Evolutionary conservation across 179 eudicot species (phyloP).

Genomic region (Spergularia azorica): DNA sequence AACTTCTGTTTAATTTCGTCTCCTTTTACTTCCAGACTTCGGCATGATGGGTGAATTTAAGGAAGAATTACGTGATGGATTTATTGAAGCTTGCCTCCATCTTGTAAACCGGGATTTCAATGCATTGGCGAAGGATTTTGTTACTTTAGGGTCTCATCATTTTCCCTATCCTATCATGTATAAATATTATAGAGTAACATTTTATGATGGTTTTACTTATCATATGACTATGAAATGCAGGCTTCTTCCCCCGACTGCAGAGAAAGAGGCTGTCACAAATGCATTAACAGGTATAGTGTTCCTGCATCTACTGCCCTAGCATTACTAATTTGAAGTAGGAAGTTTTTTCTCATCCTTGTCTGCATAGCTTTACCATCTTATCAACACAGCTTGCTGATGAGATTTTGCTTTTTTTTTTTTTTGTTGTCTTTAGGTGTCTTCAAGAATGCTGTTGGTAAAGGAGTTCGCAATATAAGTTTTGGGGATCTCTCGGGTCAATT

Average conservation of each 20-base stretch:
- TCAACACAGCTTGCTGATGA: constrained; percentile 21
- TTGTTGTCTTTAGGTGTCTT: constrained; percentile 60
- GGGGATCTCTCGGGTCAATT: constrained; percentile 87
- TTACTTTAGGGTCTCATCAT: constrained; percentile 77
- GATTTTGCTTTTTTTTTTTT: not conserved
- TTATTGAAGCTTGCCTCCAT: constrained; percentile 97
- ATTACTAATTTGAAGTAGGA: not conserved
- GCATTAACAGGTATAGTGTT: constrained; percentile 76
- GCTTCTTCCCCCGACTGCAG: constrained; percentile 91
- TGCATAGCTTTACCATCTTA: not conserved
- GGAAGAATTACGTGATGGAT: constrained; percentile 93
- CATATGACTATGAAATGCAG: constrained; percentile 42
- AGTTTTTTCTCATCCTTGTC: not conserved
- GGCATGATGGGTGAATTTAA: constrained; percentile 99
- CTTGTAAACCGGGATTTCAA: constrained; percentile 93
- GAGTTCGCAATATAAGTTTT: constrained; percentile 80
- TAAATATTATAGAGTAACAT: not conserved
- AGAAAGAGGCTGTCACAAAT: constrained; percentile 81
- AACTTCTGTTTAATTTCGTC: not conserved
- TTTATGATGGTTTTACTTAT: constrained; percentile 10
- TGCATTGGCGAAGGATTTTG: constrained; percentile 86
- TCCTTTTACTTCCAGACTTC: constrained; percentile 55
- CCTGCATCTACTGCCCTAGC: constrained; percentile 1
- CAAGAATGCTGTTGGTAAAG: constrained; percentile 78
- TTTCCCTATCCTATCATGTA: constrained; percentile 8